These are phyloP conservation scores for Colletotrichum lindemuthianum DNA, from an alignment of 2,329 filamentous ascomycete species.

Conservation along the genomic window DNA sequence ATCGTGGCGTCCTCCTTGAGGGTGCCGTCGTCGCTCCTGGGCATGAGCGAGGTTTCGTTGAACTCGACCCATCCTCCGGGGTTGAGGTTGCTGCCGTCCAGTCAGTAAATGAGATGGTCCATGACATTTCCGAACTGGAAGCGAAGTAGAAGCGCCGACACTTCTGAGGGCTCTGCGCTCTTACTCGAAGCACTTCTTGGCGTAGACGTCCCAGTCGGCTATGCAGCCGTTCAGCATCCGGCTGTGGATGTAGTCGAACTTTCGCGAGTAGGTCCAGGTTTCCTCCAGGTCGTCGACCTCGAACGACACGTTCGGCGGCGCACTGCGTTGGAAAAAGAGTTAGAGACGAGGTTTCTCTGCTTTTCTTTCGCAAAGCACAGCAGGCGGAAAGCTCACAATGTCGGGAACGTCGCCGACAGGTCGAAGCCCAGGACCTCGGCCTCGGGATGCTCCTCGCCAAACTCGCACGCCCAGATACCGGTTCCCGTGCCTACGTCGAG, in stretches of 20 bases:
- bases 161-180: not conserved
- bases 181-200: conserved; percentile 45
- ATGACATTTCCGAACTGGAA: not conserved
- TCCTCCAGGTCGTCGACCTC: conserved; percentile 50
- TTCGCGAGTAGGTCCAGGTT: conserved; percentile 43
- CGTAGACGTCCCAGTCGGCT: conserved; percentile 1
- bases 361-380: no score
- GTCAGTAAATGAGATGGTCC: not conserved
- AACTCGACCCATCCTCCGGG: conserved; percentile 57
- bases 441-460: conserved; percentile 41
- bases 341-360: not conserved
- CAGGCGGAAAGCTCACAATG: conserved; percentile 38
- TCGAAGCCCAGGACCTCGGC: conserved; percentile 50
- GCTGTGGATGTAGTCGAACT: conserved; percentile 27
- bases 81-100: conserved; percentile 42
- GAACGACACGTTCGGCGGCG: conserved; percentile 57
- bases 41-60: conserved; percentile 51
- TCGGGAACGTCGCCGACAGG: conserved; percentile 52
- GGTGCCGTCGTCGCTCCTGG: conserved; percentile 54
- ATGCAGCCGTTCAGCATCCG: conserved; percentile 15
- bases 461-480: conserved; percentile 56
- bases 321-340: conserved; percentile 21
- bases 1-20: conserved; percentile 42
- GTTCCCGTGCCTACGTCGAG: conserved; percentile 60
- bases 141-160: not conserved